phyloP scores from a whole-genome alignment of 2,329 filamentous ascomycete genomes.

The Sporothrix sp. region DNA sequence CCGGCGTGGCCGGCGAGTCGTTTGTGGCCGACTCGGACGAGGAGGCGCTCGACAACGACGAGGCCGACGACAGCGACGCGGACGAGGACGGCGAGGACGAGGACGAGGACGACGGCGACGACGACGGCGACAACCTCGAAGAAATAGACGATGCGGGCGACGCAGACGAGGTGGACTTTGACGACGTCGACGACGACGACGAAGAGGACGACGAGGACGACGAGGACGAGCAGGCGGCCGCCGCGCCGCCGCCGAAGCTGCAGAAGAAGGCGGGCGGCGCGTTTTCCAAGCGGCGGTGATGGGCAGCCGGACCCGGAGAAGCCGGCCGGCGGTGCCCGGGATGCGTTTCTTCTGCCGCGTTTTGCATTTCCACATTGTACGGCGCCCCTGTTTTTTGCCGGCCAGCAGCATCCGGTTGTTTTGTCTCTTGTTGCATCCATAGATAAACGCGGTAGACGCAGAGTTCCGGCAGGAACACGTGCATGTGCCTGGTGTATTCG shows the following conservation, averaged over 20 bases:
- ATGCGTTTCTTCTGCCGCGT: neutral
- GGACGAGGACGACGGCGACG: slow-evolving; percentile 31
- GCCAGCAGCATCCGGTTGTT: slow-evolving; percentile 2
- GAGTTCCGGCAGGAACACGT: slow-evolving; percentile 6
- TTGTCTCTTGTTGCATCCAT: slow-evolving; percentile 2
- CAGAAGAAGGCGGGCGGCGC: slow-evolving; percentile 24
- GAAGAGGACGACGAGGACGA: slow-evolving; percentile 22
- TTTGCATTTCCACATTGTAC: neutral
- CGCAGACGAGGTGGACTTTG: slow-evolving; percentile 82
- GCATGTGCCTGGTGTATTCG: too few species aligned
- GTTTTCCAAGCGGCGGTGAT: slow-evolving; percentile 25
- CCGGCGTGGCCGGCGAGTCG: slow-evolving; percentile 16
- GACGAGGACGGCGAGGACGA: slow-evolving; percentile 58
- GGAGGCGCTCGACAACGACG: slow-evolving; percentile 27
- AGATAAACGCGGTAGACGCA: too few species aligned
- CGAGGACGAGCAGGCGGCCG: slow-evolving; percentile 25
- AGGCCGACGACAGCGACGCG: slow-evolving; percentile 74
- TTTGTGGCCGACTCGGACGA: slow-evolving; percentile 14
- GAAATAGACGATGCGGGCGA: slow-evolving; percentile 61
- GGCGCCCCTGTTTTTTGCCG: neutral
- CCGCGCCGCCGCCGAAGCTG: slow-evolving; percentile 26
- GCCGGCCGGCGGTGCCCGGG: neutral
- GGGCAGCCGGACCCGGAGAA: too few species aligned
- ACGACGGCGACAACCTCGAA: slow-evolving; percentile 25
- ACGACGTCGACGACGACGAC: slow-evolving; percentile 44